Conservation (phyloP, 331 rosid genomes). For the Quercus lobata region DNA sequence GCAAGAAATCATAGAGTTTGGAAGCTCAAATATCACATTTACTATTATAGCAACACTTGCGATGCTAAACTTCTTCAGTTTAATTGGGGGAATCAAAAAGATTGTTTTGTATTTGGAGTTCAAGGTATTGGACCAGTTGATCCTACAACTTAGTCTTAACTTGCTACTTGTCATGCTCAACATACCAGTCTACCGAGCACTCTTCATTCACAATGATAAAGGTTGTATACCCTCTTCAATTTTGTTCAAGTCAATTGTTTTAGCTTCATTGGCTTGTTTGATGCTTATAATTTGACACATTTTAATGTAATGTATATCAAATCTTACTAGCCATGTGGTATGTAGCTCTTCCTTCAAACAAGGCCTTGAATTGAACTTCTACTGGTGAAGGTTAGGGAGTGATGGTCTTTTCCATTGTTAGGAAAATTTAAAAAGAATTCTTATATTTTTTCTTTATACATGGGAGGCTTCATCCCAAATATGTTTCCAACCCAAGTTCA, state of each 20-base stretch:
- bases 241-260: constrained; percentile 37
- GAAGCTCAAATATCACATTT: constrained; percentile 40
- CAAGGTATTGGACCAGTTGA: constrained; percentile 24
- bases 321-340: not conserved
- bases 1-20: constrained; percentile 56
- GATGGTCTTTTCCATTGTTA: too few species aligned
- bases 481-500: too few species aligned
- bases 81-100: constrained; percentile 37
- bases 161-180: constrained; percentile 39
- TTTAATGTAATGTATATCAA: not conserved
- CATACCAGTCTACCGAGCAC: constrained; percentile 54
- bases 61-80: not conserved
- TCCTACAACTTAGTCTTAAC: constrained; percentile 41
- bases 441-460: too few species aligned
- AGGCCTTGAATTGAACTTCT: too few species aligned
- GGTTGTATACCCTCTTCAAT: constrained; percentile 43
- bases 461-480: too few species aligned
- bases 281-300: too few species aligned
- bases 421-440: too few species aligned
- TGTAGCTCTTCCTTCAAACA: not conserved
- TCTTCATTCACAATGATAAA: constrained; percentile 50
- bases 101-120: constrained; percentile 25
- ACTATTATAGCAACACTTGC: constrained; percentile 46
- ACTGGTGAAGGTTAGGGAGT: too few species aligned
- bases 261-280: constrained; percentile 32